A percentile compares a stretch with the other conserved stretches of the same genome.
Conservation (phyloP, 306 rosid genomes). For the Prunus salicina region DNA sequence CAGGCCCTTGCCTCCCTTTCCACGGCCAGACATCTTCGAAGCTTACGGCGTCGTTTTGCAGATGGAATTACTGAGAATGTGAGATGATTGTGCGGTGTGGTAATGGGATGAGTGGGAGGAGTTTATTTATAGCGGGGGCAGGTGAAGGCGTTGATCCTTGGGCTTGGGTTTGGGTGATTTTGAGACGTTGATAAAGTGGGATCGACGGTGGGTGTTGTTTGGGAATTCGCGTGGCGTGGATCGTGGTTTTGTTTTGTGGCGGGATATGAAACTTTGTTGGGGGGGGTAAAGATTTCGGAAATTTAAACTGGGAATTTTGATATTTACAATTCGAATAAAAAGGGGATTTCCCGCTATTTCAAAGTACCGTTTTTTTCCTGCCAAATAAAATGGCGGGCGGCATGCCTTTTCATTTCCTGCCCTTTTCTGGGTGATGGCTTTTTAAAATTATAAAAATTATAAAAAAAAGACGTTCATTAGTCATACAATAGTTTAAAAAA, state of each 20-base stretch:
- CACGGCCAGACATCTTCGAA: conserved; percentile 29
- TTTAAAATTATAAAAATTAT: rapidly evolving
- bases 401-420: too few relatives aligned
- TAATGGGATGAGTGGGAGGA: background rate
- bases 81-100: background rate
- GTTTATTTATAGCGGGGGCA: background rate
- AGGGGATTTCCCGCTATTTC: background rate
- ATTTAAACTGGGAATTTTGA: background rate
- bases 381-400: too few relatives aligned
- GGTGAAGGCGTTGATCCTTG: conserved; percentile 2
- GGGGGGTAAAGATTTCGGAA: background rate
- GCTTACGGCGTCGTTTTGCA: background rate
- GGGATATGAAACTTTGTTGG: background rate
- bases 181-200: background rate
- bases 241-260: background rate
- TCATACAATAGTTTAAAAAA: too few relatives aligned
- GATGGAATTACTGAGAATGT: background rate
- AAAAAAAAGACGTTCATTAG: too few relatives aligned
- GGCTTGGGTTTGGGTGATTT: background rate
- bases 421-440: too few relatives aligned
- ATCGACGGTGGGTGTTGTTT: background rate
- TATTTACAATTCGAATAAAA: background rate
- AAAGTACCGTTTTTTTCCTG: too few relatives aligned
- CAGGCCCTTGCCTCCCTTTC: conserved; percentile 41
- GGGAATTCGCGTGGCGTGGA: background rate